phyloP scores from a whole-genome alignment of 352 stramenopile genomes.

The Phytophthora vignae region DNA sequence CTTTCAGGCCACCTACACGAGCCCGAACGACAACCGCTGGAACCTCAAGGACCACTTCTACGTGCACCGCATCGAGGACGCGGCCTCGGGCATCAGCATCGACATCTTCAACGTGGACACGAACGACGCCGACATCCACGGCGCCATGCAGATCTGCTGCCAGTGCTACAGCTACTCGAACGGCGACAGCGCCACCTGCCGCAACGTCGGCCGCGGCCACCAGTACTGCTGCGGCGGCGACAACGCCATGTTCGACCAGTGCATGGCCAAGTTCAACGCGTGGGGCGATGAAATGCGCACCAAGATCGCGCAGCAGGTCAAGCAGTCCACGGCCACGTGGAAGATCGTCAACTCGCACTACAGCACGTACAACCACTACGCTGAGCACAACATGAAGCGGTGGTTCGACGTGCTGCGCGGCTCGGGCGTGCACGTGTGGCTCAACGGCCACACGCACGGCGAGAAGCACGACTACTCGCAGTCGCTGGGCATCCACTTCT shows the following conservation, averaged over 20 bases:
- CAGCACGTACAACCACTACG: not conserved
- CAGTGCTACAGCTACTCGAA: slow-evolving; percentile 83
- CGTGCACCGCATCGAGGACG: slow-evolving; percentile 1
- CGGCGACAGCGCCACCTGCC: not conserved
- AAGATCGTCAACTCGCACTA: not conserved
- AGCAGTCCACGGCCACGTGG: not conserved
- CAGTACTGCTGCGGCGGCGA: not conserved
- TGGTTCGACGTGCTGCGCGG: not conserved
- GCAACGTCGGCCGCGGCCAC: not conserved
- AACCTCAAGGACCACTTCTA: slow-evolving; percentile 8
- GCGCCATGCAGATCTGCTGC: slow-evolving; percentile 86
- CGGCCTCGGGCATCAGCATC: not conserved
- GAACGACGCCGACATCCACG: slow-evolving; percentile 42
- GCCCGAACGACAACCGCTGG: slow-evolving; percentile 6
- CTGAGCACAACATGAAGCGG: not conserved
- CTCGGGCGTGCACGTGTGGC: not conserved
- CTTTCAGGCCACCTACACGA: slow-evolving; percentile 1
- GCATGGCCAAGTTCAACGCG: not conserved
- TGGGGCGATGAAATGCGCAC: not conserved
- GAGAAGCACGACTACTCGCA: slow-evolving; percentile 42
- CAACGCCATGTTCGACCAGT: not conserved
- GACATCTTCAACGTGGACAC: not conserved
- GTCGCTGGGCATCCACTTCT: not conserved
- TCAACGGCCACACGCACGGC: slow-evolving; percentile 37
- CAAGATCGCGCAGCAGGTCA: not conserved